A percentile compares a stretch with the other conserved stretches of the same genome.
These are phyloP conservation scores for Sphagnum magellanicum DNA, from an alignment of 228 moss, liverwort and hornwort genomes.

Conservation along the genomic window DNA sequence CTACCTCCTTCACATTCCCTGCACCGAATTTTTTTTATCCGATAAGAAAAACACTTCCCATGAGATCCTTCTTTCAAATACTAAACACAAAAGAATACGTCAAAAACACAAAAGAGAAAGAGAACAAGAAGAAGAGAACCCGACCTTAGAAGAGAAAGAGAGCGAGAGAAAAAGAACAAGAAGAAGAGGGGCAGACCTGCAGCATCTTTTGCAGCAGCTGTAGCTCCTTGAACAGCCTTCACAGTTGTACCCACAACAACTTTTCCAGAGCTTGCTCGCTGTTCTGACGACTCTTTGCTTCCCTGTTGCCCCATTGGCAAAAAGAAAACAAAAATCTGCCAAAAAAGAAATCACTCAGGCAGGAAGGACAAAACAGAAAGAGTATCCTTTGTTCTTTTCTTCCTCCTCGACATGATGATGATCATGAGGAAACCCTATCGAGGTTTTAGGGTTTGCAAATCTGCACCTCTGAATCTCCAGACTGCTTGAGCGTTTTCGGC, in stretches of 20 bases:
- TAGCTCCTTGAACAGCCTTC: conserved; percentile 20
- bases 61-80: neutral
- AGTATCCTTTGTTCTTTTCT: no score
- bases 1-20: conserved; percentile 24
- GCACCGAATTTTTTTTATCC: neutral
- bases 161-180: neutral
- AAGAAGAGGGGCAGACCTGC: conserved; percentile 8
- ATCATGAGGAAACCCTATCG: no score
- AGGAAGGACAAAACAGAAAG: no score
- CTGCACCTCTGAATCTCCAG: no score
- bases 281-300: conserved; percentile 9
- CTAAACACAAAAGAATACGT: neutral
- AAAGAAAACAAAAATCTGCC: no score
- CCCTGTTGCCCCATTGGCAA: conserved; percentile 35
- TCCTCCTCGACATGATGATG: no score
- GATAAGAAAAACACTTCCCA: neutral
- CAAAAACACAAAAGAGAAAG: no score
- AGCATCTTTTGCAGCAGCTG: conserved; percentile 27
- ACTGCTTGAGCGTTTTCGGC: no score
- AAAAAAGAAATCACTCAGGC: no score
- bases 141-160: neutral
- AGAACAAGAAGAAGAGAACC: no score
- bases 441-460: no score
- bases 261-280: neutral
- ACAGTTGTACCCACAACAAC: conserved; percentile 5